Base-by-base conservation (phyloP, 192 early-diverging fungal species). In the Coemansia umbellata region DNA sequence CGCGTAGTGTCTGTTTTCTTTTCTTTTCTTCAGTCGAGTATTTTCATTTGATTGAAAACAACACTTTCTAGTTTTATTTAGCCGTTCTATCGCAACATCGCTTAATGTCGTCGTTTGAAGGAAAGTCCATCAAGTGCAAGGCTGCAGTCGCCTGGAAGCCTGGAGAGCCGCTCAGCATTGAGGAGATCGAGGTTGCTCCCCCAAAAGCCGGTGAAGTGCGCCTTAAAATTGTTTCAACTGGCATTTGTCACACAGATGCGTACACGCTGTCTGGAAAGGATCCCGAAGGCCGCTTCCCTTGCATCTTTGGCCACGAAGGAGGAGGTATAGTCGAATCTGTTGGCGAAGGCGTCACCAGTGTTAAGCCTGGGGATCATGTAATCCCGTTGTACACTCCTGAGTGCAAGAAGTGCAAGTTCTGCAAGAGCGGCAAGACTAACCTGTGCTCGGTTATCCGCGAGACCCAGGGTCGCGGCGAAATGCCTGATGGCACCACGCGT, bases 61-160 rank as follows among this genome's bases (percentile, higher is more conserved):
- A n/a, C n/a, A n/a, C n/a, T n/a, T n/a, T n/a, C n/a, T n/a, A n/a
- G n/a, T 41, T 26, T 37, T 15, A 30, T 11, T 42, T 31, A 42
- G 2, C n/a, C n/a, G n/a, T n/a, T n/a, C n/a, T n/a, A n/a, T n/a
- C n/a, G n/a, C 15, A 14, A 10, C 26, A 10, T 35, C 19, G 4
- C 0, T 1, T 27, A 49, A 49, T 49, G 28, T 33, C 47, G 36
- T 66, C 63, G 36, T 66, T 58, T 30, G 63, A 58, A 31, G 63
- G 63, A 66, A 66, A 66, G 71, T 37, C 64, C 54, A 91, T 91
- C 47, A 86, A 79, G 44, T 91, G 95, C 80, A 86, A 87, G 63
- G 95, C 95, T 47, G 95, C 95, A 15, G 74, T 98, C 41, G 95
- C 95, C 51, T 95, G 93, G 93, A 91, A 90, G 56, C 83, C 95